Evolutionary conservation across 495 filamentous ascomycete species (phyloP).

Genomic region (Recurvomyces mirabilis): DNA sequence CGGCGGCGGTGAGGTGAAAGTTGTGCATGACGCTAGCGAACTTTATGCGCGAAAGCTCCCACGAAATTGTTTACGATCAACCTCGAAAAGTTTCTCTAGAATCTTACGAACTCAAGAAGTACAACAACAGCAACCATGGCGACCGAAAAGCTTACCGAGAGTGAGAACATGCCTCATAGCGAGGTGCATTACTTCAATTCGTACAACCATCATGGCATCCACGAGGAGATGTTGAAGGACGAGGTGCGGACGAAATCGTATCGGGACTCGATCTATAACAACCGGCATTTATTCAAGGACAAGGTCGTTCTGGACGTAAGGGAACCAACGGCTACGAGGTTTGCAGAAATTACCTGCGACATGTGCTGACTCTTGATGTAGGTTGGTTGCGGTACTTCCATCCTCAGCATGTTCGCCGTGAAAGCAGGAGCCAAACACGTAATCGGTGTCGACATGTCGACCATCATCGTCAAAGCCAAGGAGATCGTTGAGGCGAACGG

Average conservation of each 20-base stretch:
- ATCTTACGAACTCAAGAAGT: no score
- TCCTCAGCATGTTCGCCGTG: slow-evolving; percentile 89
- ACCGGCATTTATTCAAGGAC: slow-evolving; percentile 91
- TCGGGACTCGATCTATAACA: slow-evolving; percentile 91
- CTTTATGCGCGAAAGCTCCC: no score
- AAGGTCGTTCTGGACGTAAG: slow-evolving; percentile 96
- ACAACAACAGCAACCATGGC: no score
- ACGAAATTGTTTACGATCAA: no score
- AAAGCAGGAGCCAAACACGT: slow-evolving; percentile 88
- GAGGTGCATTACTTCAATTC: slow-evolving; percentile 98
- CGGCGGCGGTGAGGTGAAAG: no score
- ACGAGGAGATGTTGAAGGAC: slow-evolving; percentile 99
- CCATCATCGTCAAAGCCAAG: slow-evolving; percentile 87
- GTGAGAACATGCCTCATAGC: slow-evolving; percentile 53
- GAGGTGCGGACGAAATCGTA: slow-evolving; percentile 93
- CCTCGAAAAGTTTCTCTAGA: no score
- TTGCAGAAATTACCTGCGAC: no score
- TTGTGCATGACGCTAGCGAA: no score
- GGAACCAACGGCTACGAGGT: no score
- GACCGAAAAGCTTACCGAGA: no score
- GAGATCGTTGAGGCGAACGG: slow-evolving; percentile 84
- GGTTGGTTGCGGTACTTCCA: slow-evolving; percentile 91
- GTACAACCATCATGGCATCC: slow-evolving; percentile 95
- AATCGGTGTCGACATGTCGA: slow-evolving; percentile 93
- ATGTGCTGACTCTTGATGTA: no score